phyloP scores from a whole-genome alignment of 2,329 filamentous ascomycete genomes.

The Mycosphaerelloides madeirae region DNA sequence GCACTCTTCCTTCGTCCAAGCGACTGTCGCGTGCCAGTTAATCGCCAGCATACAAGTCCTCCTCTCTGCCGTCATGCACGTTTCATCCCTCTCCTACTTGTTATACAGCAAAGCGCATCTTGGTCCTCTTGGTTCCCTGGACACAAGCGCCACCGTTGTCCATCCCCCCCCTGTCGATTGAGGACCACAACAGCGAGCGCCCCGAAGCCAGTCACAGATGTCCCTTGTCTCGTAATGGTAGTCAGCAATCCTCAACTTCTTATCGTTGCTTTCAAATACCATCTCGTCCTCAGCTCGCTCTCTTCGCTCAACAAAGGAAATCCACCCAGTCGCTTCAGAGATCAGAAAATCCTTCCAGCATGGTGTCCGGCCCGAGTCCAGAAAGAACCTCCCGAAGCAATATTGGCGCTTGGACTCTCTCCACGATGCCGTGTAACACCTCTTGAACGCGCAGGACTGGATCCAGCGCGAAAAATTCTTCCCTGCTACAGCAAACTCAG shows the following conservation, averaged over 20 bases:
- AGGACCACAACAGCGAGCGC: neutral
- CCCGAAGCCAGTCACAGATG: neutral
- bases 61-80: neutral
- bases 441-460: too few relatives aligned
- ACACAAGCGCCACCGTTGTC: neutral
- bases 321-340: too few relatives aligned
- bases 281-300: neutral
- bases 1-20: too few relatives aligned
- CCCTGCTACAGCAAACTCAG: too few relatives aligned
- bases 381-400: neutral
- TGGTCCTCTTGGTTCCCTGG: neutral
- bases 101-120: too few relatives aligned
- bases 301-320: neutral
- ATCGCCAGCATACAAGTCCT: too few relatives aligned
- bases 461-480: too few relatives aligned
- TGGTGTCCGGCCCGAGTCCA: neutral
- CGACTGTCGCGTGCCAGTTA: too few relatives aligned
- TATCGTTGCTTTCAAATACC: neutral
- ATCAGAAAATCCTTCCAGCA: neutral
- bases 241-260: neutral
- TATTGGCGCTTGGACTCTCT: too few relatives aligned
- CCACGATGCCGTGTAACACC: too few relatives aligned
- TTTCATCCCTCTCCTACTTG: neutral
- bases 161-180: too few relatives aligned
- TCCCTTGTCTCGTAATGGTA: neutral